These are phyloP conservation scores for Fusarium sublunatum DNA, from an alignment of 2,329 filamentous ascomycete species.

Conservation along the genomic window DNA sequence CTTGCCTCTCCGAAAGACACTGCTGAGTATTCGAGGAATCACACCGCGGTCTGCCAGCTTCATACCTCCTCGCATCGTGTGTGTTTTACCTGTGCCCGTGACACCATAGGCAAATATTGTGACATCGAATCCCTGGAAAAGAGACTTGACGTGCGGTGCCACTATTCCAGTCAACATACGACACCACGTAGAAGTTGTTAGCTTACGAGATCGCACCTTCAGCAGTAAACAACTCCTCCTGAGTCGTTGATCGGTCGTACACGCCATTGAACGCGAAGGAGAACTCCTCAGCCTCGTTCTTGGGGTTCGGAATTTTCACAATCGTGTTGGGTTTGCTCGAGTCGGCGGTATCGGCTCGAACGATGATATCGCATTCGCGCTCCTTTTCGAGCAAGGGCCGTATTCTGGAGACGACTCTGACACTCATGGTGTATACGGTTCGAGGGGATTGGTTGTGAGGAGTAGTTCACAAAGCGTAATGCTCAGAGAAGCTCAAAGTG, in stretches of 20 bases:
- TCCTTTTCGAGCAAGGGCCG: conserved; percentile 89
- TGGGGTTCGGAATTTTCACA: conserved; percentile 91
- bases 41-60: conserved; percentile 87
- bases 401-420: conserved; percentile 90
- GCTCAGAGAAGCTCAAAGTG: conserved; percentile 27
- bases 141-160: conserved; percentile 86
- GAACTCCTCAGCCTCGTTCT: conserved; percentile 90
- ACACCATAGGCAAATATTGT: conserved; percentile 95
- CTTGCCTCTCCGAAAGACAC: conserved; percentile 84
- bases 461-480: conserved; percentile 15
- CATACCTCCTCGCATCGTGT: conserved; percentile 94
- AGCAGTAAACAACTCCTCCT: conserved; percentile 88
- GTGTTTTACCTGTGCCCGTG: conserved; percentile 93
- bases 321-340: conserved; percentile 72
- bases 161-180: conserved; percentile 65
- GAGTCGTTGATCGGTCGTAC: conserved; percentile 81
- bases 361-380: conserved; percentile 87
- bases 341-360: conserved; percentile 73
- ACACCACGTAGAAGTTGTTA: conserved; percentile 9
- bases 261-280: conserved; percentile 96
- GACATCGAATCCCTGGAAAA: conserved; percentile 89
- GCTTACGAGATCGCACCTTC: conserved; percentile 71
- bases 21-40: conserved; percentile 86
- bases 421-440: conserved; percentile 62
- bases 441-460: conserved; percentile 24